These are phyloP conservation scores for Talaromyces liani DNA, from an alignment of 495 filamentous ascomycete genomes.

Conservation along the genomic window DNA sequence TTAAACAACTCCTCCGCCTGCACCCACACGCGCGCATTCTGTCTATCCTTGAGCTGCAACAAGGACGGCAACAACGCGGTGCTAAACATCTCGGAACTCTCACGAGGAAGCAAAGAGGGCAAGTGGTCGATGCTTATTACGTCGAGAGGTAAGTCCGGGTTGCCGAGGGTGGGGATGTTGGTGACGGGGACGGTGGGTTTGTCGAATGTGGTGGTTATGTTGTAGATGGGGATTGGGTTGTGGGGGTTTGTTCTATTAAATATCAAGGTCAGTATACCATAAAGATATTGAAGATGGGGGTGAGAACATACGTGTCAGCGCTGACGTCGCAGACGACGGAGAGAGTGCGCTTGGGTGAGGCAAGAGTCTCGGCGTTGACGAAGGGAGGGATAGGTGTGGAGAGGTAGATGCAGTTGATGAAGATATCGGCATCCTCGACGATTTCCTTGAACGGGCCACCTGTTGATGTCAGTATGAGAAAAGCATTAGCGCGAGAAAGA, in stretches of 20 bases:
- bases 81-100: constrained; percentile 84
- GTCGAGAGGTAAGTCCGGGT: constrained; percentile 51
- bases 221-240: constrained; percentile 81
- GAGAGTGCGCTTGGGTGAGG: constrained; percentile 60
- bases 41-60: constrained; percentile 67
- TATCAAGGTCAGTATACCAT: background rate
- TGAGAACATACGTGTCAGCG: constrained; percentile 49
- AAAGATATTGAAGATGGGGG: background rate
- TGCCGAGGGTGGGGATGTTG: constrained; percentile 31
- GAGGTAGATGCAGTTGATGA: constrained; percentile 92
- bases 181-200: constrained; percentile 74
- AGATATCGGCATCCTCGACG: constrained; percentile 59
- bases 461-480: constrained; percentile 21
- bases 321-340: constrained; percentile 85
- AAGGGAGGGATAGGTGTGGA: constrained; percentile 61
- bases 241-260: constrained; percentile 53
- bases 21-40: constrained; percentile 68
- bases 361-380: constrained; percentile 62
- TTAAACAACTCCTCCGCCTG: constrained; percentile 78
- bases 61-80: constrained; percentile 70
- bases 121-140: constrained; percentile 91
- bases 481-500: background rate
- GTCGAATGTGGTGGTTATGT: constrained; percentile 71
- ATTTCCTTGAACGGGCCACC: constrained; percentile 87
- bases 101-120: constrained; percentile 76